These are phyloP conservation scores for Achaetomiella virescens DNA, from an alignment of 495 filamentous ascomycete species.

Conservation along the genomic window DNA sequence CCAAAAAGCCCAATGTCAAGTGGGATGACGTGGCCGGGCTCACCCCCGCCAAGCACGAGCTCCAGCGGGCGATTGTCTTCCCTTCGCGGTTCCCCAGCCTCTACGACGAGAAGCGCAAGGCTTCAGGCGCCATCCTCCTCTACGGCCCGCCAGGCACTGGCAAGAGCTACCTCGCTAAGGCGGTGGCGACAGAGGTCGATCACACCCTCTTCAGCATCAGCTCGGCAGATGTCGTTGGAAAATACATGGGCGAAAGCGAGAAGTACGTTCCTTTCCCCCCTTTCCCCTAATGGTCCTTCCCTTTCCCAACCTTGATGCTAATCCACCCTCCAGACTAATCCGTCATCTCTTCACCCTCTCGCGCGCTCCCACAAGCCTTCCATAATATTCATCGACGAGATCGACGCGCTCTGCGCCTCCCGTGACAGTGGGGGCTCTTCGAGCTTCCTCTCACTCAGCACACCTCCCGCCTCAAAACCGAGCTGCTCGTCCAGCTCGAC, in stretches of 20 bases:
- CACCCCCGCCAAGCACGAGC: constrained; percentile 81
- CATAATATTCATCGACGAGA: constrained; percentile 96
- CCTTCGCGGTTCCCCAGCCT: constrained; percentile 93
- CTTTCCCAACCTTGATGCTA: neutral
- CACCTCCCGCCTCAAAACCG: constrained; percentile 88
- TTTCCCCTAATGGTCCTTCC: neutral
- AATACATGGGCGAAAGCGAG: constrained; percentile 98
- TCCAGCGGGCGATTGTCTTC: constrained; percentile 91
- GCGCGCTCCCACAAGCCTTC: constrained; percentile 90
- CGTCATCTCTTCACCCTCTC: constrained; percentile 92
- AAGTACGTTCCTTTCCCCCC: constrained; percentile 36
- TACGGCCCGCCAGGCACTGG: constrained; percentile 93
- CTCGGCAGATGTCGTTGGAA: constrained; percentile 82
- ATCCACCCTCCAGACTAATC: constrained; percentile 56
- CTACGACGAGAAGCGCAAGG: constrained; percentile 85
- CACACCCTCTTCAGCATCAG: constrained; percentile 59
- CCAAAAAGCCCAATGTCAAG: constrained; percentile 83
- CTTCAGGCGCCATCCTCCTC: constrained; percentile 92
- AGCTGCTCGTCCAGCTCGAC: constrained; percentile 96
- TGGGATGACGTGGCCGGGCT: constrained; percentile 95
- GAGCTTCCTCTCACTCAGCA: constrained; percentile 61
- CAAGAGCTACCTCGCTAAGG: constrained; percentile 89
- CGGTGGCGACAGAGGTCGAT: constrained; percentile 39
- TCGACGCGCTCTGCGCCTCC: constrained; percentile 89
- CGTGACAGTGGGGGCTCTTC: constrained; percentile 44